Conservation (phyloP, 1,284 basidiomycete species). For the Phaffia rhodozyma region DNA sequence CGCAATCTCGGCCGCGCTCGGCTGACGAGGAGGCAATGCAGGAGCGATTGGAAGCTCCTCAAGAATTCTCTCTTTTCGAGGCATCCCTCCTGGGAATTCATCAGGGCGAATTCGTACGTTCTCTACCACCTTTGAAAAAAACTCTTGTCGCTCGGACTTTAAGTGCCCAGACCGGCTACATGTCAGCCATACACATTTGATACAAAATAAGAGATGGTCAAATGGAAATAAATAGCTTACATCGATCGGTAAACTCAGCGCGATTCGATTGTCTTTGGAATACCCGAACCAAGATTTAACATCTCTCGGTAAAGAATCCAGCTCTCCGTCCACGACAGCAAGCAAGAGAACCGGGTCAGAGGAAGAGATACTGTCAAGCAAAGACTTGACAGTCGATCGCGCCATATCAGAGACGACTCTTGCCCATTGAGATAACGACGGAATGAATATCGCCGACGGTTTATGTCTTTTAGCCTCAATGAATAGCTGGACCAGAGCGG, state of each 20-base stretch:
- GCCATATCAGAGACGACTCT: slow-evolving; percentile 71
- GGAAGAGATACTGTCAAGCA: slow-evolving; percentile 79
- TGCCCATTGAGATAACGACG: slow-evolving; percentile 77
- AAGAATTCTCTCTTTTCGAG: slow-evolving; percentile 67
- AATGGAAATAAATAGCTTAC: slow-evolving; percentile 23
- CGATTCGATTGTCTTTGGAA: slow-evolving; percentile 59
- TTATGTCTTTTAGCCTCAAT: slow-evolving; percentile 95
- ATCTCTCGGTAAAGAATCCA: slow-evolving; percentile 61
- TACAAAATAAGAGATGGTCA: neutral
- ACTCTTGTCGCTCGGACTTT: slow-evolving; percentile 51
- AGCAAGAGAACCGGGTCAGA: slow-evolving; percentile 87
- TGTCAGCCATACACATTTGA: no score
- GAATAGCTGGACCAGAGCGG: slow-evolving; percentile 90
- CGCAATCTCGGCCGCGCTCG: slow-evolving; percentile 69
- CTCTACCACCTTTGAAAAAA: slow-evolving; percentile 62
- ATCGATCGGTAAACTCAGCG: slow-evolving; percentile 44
- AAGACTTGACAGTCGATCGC: slow-evolving; percentile 69
- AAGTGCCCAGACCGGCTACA: neutral
- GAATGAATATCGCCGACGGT: slow-evolving; percentile 90
- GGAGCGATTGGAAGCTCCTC: slow-evolving; percentile 82
- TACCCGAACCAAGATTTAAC: slow-evolving; percentile 85
- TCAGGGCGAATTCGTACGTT: slow-evolving; percentile 65
- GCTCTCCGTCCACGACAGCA: slow-evolving; percentile 69
- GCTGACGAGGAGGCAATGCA: slow-evolving; percentile 71
- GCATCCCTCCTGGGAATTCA: slow-evolving; percentile 81